Evolutionary conservation across 768 basidiomycete species (phyloP).

Genomic region (Trametes gibbosa): DNA sequence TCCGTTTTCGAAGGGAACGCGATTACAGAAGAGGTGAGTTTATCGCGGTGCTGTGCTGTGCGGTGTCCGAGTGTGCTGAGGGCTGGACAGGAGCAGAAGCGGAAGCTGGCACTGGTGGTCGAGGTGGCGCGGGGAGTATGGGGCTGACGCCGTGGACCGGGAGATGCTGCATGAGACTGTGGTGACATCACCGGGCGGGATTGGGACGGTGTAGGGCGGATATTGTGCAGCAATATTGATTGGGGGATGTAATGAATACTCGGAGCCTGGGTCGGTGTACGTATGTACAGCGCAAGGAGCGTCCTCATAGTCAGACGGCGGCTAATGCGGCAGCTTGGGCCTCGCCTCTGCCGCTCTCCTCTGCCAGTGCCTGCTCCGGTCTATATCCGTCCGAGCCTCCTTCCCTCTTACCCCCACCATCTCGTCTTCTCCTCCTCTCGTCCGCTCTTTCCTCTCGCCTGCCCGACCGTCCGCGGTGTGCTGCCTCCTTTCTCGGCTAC

Average conservation of each 20-base stretch:
- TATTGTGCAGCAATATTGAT: background rate
- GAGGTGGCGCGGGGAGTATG: slow-evolving; percentile 37
- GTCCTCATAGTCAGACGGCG: too few species aligned
- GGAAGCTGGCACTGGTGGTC: slow-evolving; percentile 36
- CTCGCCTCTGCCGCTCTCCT: slow-evolving; percentile 6
- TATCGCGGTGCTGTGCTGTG: background rate
- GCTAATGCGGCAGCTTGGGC: background rate
- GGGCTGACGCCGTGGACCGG: slow-evolving; percentile 22
- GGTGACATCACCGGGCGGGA: slow-evolving; percentile 5
- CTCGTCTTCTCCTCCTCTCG: background rate
- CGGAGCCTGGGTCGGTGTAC: too few species aligned
- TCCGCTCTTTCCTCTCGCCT: background rate
- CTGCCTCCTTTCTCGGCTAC: background rate
- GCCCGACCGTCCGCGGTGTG: too few species aligned
- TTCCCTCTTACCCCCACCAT: slow-evolving; percentile 4
- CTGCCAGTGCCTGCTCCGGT: background rate
- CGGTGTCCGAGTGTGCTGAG: background rate
- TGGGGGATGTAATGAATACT: too few species aligned
- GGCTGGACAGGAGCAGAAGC: slow-evolving; percentile 32
- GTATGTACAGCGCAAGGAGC: too few species aligned
- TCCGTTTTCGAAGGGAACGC: slow-evolving; percentile 44
- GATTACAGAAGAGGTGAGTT: slow-evolving; percentile 29
- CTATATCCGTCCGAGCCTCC: slow-evolving; percentile 2
- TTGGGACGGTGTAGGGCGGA: background rate
- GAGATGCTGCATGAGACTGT: background rate